Percentiles rank a stretch among this genome's conserved stretches.
Evolutionary conservation across 352 stramenopile genomes (phyloP).

Genomic region (Phytophthora macrochlamydospora): DNA sequence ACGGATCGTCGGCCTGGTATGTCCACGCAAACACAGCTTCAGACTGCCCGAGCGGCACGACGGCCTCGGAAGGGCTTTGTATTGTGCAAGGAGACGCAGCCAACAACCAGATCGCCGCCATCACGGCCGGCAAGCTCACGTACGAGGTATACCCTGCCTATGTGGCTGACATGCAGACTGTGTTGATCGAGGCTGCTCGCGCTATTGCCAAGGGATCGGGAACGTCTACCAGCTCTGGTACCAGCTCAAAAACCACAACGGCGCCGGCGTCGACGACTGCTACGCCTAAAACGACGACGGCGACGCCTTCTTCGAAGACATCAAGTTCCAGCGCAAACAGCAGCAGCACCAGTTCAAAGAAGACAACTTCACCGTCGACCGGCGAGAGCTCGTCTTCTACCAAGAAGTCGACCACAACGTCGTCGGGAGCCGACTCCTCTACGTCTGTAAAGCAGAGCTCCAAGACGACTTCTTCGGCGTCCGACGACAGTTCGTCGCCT

Average conservation of each 20-base stretch:
- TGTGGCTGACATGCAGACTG: slow-evolving; percentile 55
- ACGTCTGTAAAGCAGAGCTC: neutral
- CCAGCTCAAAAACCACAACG: slow-evolving; percentile 7
- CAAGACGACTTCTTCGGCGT: neutral
- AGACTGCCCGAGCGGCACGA: slow-evolving; percentile 55
- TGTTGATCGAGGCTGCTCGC: slow-evolving; percentile 44
- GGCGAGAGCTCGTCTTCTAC: slow-evolving; percentile 8
- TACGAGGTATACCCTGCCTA: slow-evolving; percentile 70
- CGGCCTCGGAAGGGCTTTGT: slow-evolving; percentile 50
- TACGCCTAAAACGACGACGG: slow-evolving; percentile 6
- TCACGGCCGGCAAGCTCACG: slow-evolving; percentile 54
- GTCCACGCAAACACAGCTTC: slow-evolving; percentile 51
- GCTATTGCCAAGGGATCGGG: slow-evolving; percentile 26
- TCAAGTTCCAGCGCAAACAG: slow-evolving; percentile 3
- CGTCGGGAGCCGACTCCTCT: neutral
- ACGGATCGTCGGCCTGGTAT: slow-evolving; percentile 62
- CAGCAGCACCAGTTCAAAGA: slow-evolving; percentile 10
- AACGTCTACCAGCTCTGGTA: slow-evolving; percentile 4
- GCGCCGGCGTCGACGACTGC: slow-evolving; percentile 5
- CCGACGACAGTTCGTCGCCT: slow-evolving; percentile 1
- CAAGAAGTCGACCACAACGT: neutral
- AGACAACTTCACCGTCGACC: slow-evolving; percentile 15
- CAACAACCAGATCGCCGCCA: slow-evolving; percentile 58
- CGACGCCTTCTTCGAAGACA: slow-evolving; percentile 7
- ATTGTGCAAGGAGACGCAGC: slow-evolving; percentile 51